Percentiles rank a stretch among this genome's conserved stretches.
Conservation (phyloP, 2,329 filamentous ascomycete genomes). For the Phaeosphaeria sp. region DNA sequence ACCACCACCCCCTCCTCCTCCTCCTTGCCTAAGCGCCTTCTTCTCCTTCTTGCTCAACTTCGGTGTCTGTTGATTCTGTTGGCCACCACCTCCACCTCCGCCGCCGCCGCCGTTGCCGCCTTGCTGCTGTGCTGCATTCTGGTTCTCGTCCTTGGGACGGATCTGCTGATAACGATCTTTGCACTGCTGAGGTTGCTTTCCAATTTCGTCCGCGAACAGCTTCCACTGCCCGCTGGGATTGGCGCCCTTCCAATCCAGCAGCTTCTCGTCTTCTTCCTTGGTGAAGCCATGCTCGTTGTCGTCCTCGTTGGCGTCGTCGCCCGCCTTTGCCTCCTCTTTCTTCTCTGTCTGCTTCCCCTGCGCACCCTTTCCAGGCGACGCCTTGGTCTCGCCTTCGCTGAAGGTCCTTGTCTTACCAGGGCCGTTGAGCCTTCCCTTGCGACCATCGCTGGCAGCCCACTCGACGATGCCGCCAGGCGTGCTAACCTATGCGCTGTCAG, state of each 20-base stretch:
- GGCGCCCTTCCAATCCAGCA: constrained; percentile 46
- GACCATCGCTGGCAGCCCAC: constrained; percentile 44
- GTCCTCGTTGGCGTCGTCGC: not conserved
- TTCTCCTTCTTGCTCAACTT: constrained; percentile 8
- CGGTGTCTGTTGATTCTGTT: not conserved
- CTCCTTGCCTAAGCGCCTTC: constrained; percentile 13
- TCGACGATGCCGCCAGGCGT: constrained; percentile 37
- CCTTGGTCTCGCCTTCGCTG: not conserved
- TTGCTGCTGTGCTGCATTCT: constrained; percentile 9
- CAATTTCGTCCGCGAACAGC: constrained; percentile 37
- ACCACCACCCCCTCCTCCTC: constrained; percentile 13
- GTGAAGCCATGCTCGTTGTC: constrained; percentile 34
- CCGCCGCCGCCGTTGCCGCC: constrained; percentile 21
- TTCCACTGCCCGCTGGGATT: constrained; percentile 33
- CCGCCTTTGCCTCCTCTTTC: not conserved
- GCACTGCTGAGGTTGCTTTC: constrained; percentile 25
- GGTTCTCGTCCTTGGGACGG: constrained; percentile 34
- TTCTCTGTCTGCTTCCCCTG: not conserved
- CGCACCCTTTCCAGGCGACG: constrained; percentile 11
- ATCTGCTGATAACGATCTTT: constrained; percentile 45
- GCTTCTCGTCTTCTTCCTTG: constrained; percentile 49
- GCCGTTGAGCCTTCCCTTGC: constrained; percentile 32
- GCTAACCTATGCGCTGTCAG: constrained; percentile 18
- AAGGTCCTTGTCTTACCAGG: constrained; percentile 10
- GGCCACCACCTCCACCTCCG: constrained; percentile 3